Conservation (phyloP, 352 stramenopile species). For the Bremia lactucae region DNA sequence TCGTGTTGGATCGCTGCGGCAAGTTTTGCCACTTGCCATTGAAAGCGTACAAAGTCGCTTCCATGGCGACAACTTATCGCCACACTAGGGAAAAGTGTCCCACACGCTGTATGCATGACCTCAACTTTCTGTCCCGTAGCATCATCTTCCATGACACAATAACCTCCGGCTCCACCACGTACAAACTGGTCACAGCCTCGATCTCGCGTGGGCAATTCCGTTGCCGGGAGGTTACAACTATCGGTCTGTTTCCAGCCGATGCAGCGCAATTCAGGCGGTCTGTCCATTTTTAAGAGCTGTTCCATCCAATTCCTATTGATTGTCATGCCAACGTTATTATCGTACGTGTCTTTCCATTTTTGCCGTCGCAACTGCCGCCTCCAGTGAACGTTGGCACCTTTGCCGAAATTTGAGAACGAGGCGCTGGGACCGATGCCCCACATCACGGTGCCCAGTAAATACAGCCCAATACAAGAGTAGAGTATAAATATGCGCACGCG, state of each 20-base stretch:
- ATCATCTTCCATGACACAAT: constrained; percentile 37
- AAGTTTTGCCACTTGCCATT: constrained; percentile 14
- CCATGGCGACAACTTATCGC: constrained; percentile 35
- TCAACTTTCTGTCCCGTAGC: constrained; percentile 22
- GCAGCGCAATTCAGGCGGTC: constrained; percentile 24
- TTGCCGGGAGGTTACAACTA: constrained; percentile 23
- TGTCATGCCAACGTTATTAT: background rate
- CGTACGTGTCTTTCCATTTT: no score
- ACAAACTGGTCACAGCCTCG: constrained; percentile 32
- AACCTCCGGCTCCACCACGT: constrained; percentile 20
- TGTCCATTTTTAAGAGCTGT: constrained; percentile 5
- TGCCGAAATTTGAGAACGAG: constrained; percentile 1
- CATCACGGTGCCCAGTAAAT: constrained; percentile 18
- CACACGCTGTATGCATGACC: constrained; percentile 26
- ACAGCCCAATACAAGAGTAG: constrained; percentile 19
- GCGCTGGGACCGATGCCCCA: constrained; percentile 12
- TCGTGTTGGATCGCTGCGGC: constrained; percentile 6
- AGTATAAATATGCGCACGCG: constrained; percentile 13
- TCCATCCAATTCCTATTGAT: constrained; percentile 3
- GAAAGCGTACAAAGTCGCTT: constrained; percentile 32
- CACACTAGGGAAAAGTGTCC: constrained; percentile 23
- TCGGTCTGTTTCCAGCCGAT: constrained; percentile 41
- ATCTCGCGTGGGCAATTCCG: constrained; percentile 21
- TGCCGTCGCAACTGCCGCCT: no score
- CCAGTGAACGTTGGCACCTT: no score